Evolutionary conservation across 2,329 filamentous ascomycete genomes (phyloP), one percentile per base, ranked within the genome.

Genomic region (Pseudogymnoascus sp.): DNA sequence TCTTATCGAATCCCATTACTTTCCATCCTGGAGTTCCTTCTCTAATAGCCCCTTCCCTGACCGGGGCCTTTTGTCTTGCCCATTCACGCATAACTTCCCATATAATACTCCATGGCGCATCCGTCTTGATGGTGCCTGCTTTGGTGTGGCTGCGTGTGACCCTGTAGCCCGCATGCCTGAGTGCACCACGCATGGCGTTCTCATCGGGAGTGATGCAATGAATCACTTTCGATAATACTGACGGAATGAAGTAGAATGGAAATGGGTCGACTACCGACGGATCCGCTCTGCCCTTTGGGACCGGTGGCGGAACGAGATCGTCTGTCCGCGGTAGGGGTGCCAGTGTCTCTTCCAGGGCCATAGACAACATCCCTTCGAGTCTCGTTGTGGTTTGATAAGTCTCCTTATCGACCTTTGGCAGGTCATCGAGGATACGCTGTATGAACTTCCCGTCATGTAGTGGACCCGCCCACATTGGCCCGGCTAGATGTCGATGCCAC

Each of bases 11-110:
- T 61, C 74, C 80, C 73, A 93, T 79, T 47, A 97, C 86, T 60
- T 79, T 84, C 72, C 85, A 90, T 1, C 90, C 91, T 0, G 91
- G 79, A 61, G 82, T 90, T n/a, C 82, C 82, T 42, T 86, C 81
- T 69, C 85, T 88, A 63, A 96, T 80, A 19, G 85, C 85, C 1
- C 83, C 84, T 37, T 87, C 84, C 72, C 90, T 96, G 64, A 96
- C 81, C 0, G 93, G 92, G 0, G 84, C 81, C 70, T 88, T 89
- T 72, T 96, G 91, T 24, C 88, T 84, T 13, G 90, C 85, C 91
- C 92, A 99, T 76, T 96, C 92, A 26, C 90, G 83, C 85, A 97
- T 95, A 29, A 97, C 80, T 73, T 96, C 89, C 93, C 95, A 97
- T 59, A 99, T 83, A 0, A 91, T 86, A 4, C 80, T 80, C 92